A percentile compares a stretch with the other conserved stretches of the same genome.
phyloP scores from a whole-genome alignment of 495 filamentous ascomycete genomes.

The Penicillium mononematosum region DNA sequence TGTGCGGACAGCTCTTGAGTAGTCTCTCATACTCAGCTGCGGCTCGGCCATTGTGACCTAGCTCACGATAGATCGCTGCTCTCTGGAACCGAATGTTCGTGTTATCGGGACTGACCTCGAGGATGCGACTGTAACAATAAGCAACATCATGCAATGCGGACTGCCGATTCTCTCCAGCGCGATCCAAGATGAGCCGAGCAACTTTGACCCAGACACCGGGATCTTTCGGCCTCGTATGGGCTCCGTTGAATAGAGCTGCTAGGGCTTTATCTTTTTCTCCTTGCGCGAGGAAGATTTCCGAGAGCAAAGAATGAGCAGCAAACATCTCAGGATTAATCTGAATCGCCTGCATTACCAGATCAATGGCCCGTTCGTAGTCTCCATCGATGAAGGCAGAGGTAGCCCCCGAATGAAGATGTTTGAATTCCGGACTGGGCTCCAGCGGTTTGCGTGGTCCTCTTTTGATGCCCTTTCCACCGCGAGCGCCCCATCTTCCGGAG shows the following conservation, averaged over 20 bases:
- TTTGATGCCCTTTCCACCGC: constrained; percentile 51
- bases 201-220: constrained; percentile 65
- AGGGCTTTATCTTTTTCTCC: constrained; percentile 67
- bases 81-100: constrained; percentile 59
- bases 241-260: constrained; percentile 66
- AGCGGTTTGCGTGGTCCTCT: constrained; percentile 68
- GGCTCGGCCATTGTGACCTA: constrained; percentile 56
- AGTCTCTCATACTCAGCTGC: constrained; percentile 63
- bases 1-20: constrained; percentile 56
- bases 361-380: constrained; percentile 62
- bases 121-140: constrained; percentile 68
- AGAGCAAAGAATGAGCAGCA: constrained; percentile 71
- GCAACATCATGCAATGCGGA: constrained; percentile 55
- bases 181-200: constrained; percentile 64
- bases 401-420: constrained; percentile 66
- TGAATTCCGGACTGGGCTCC: constrained; percentile 73
- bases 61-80: constrained; percentile 57
- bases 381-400: constrained; percentile 66
- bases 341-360: constrained; percentile 65
- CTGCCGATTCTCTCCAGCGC: constrained; percentile 52
- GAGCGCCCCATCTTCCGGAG: constrained; percentile 44
- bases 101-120: constrained; percentile 59
- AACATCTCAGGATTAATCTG: constrained; percentile 82
- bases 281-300: constrained; percentile 67
- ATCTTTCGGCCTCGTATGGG: constrained; percentile 68